Conservation (phyloP, 345 rosid species). For the Salix purpurea region DNA sequence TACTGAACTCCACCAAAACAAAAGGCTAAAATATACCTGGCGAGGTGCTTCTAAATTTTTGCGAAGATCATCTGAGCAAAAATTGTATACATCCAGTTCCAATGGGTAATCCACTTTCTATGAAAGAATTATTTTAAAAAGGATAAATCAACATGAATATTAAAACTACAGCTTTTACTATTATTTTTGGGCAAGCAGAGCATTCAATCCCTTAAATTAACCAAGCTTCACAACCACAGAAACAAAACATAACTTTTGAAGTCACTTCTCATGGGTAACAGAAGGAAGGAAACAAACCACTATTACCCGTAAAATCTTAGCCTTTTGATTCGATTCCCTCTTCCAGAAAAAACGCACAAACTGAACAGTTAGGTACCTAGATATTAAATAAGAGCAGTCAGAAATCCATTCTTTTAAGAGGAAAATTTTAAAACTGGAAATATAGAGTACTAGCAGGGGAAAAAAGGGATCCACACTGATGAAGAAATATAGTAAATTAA, state of each 20-base stretch:
- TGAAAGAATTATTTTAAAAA: conserved; percentile 11
- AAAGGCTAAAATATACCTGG: conserved; percentile 45
- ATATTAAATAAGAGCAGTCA: conserved; percentile 8
- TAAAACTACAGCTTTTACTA: neutral
- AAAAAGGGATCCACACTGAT: neutral
- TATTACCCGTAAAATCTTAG: conserved; percentile 90
- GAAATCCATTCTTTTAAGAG: neutral
- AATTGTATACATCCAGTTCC: conserved; percentile 84
- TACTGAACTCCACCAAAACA: neutral
- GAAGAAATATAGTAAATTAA: conserved; percentile 1
- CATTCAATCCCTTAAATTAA: neutral
- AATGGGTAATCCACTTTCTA: conserved; percentile 98
- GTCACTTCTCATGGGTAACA: neutral
- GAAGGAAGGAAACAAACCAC: conserved; percentile 6
- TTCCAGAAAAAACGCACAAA: conserved; percentile 99
- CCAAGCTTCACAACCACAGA: neutral
- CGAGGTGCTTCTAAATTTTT: conserved; percentile 81
- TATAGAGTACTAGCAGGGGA: neutral
- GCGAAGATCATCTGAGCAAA: conserved; percentile 82
- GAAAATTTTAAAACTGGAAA: conserved; percentile 2
- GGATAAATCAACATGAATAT: neutral
- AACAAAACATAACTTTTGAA: neutral
- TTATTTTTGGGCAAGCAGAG: neutral
- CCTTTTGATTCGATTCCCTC: conserved; percentile 97
- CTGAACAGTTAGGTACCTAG: conserved; percentile 95